Evolutionary conservation across 129 eudicot genomes (phyloP).

Genomic region (Mikania micrantha): DNA sequence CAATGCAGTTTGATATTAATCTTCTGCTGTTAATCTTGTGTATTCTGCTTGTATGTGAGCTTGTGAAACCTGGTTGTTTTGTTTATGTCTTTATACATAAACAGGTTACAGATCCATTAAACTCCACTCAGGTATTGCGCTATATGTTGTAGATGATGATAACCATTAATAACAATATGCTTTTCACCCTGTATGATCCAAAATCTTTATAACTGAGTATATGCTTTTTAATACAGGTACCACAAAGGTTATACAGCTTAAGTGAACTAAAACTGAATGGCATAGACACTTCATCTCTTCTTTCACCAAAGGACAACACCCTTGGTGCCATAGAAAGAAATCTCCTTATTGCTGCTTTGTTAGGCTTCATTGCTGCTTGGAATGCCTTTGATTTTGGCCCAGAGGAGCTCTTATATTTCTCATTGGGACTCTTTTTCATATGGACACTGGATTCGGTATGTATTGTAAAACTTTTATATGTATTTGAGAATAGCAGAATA

Average conservation of each 20-base stretch:
- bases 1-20: background rate
- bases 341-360: slow-evolving; percentile 59
- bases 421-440: slow-evolving; percentile 58
- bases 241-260: slow-evolving; percentile 78
- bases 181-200: slow-evolving; percentile 16
- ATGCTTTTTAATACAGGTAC: slow-evolving; percentile 52
- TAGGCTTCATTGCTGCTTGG: slow-evolving; percentile 81
- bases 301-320: slow-evolving; percentile 76
- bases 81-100: background rate
- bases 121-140: background rate
- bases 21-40: background rate
- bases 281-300: slow-evolving; percentile 60
- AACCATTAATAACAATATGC: slow-evolving; percentile 8
- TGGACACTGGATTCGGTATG: slow-evolving; percentile 73
- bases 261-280: slow-evolving; percentile 82
- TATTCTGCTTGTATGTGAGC: background rate
- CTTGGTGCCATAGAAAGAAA: slow-evolving; percentile 72
- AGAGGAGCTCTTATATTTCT: slow-evolving; percentile 47
- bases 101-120: background rate
- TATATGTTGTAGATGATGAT: background rate
- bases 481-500: too few species aligned
- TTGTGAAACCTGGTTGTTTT: background rate
- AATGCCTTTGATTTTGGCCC: slow-evolving; percentile 58
- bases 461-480: slow-evolving; percentile 14
- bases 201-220: slow-evolving; percentile 11